Conservation (phyloP, 257 asterid genomes). For the Ophiorrhiza pumila region DNA sequence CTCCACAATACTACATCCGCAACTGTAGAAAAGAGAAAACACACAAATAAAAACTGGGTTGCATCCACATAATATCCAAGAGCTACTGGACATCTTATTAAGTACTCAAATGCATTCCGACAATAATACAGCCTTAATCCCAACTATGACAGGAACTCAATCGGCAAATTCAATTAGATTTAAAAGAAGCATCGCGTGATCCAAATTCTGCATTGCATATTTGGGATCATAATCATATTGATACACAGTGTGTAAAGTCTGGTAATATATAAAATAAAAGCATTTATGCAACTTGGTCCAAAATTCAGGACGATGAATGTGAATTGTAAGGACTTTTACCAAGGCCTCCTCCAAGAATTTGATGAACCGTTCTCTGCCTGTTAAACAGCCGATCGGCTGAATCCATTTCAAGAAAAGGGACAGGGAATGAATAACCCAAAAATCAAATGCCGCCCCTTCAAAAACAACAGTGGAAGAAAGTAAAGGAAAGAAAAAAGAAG, state of each 20-base stretch:
- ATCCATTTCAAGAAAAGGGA: slow-evolving; percentile 47
- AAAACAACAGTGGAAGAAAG: neutral
- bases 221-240: neutral
- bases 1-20: slow-evolving; percentile 92
- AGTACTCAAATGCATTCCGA: neutral
- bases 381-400: slow-evolving; percentile 59
- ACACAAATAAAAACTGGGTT: slow-evolving; percentile 9
- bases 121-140: neutral
- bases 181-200: neutral
- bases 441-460: slow-evolving; percentile 19
- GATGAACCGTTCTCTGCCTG: slow-evolving; percentile 64
- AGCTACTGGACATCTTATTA: too few species aligned
- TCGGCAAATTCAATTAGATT: neutral
- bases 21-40: slow-evolving; percentile 37
- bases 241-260: neutral
- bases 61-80: neutral
- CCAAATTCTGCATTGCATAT: neutral
- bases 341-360: slow-evolving; percentile 78
- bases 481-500: neutral
- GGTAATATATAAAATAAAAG: neutral
- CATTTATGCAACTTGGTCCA: neutral
- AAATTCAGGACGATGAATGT: neutral
- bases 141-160: neutral
- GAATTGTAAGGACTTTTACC: slow-evolving; percentile 45
- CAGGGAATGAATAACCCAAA: slow-evolving; percentile 18